Evolutionary conservation across 352 stramenopile species (phyloP).

Genomic region (Elongisporangium senticosum): DNA sequence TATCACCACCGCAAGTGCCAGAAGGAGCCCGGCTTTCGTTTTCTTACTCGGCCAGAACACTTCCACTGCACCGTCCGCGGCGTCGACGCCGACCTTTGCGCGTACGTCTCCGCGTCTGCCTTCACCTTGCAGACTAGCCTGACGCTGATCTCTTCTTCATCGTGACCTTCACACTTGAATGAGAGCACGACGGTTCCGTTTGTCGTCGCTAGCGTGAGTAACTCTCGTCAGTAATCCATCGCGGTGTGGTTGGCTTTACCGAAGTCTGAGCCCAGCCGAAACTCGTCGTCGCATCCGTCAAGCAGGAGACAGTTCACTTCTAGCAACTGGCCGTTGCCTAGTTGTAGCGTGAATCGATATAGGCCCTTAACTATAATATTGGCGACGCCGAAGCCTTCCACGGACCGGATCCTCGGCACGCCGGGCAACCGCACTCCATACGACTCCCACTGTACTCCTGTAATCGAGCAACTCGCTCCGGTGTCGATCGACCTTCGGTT

Average conservation of each 20-base stretch:
- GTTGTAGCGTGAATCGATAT: too few relatives aligned
- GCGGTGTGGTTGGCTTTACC: neutral
- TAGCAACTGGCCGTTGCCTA: too few relatives aligned
- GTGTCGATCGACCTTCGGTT: too few relatives aligned
- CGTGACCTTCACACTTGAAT: neutral
- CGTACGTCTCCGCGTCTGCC: conserved; percentile 2
- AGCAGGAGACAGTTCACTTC: too few relatives aligned
- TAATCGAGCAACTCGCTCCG: too few relatives aligned
- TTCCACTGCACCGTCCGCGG: conserved; percentile 5
- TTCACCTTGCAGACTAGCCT: conserved; percentile 6
- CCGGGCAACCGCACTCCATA: too few relatives aligned
- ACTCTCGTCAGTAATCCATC: conserved; percentile 3
- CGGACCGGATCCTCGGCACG: too few relatives aligned
- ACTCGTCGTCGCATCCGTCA: neutral
- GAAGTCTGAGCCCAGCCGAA: conserved; percentile 5
- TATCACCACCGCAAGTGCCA: conserved; percentile 5
- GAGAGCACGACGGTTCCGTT: conserved; percentile 1
- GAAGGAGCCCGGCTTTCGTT: neutral
- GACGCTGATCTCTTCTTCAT: neutral
- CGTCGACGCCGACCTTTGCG: conserved; percentile 5
- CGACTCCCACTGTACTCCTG: too few relatives aligned
- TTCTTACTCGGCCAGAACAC: conserved; percentile 7
- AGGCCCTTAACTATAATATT: too few relatives aligned
- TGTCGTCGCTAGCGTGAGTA: conserved; percentile 1
- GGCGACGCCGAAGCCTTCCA: too few relatives aligned